Evolutionary conservation across 2,329 filamentous ascomycete species (phyloP).

Genomic region (Monosporascus cannonballus): DNA sequence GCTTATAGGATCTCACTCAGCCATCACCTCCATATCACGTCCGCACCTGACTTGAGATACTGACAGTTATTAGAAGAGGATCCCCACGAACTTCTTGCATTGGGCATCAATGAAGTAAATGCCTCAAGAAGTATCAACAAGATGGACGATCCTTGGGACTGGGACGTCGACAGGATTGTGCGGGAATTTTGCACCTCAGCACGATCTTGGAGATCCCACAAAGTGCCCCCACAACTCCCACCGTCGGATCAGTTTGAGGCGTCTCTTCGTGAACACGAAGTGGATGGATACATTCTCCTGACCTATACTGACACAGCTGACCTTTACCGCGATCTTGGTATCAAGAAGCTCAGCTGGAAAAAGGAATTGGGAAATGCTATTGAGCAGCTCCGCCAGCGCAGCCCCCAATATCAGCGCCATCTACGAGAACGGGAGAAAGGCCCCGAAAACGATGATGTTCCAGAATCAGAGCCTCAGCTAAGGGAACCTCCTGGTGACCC

Average conservation of each 20-base stretch:
- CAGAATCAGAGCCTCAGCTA: background rate
- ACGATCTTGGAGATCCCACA: conserved; percentile 40
- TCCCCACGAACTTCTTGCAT: background rate
- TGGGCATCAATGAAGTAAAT: background rate
- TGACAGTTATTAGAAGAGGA: background rate
- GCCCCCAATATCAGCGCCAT: conserved; percentile 38
- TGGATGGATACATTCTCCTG: conserved; percentile 61
- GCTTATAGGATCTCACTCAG: too few species aligned
- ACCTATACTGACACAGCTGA: conserved; percentile 48
- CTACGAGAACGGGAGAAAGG: conserved; percentile 7
- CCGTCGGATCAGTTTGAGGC: conserved; percentile 46
- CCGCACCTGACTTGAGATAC: background rate
- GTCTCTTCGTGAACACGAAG: conserved; percentile 52
- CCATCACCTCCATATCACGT: too few species aligned
- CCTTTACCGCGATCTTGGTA: conserved; percentile 45
- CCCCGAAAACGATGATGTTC: background rate
- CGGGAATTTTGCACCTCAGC: conserved; percentile 54
- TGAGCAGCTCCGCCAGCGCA: conserved; percentile 45
- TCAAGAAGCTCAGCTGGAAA: conserved; percentile 53
- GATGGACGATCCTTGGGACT: conserved; percentile 63
- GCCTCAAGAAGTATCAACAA: background rate
- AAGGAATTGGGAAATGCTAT: conserved; percentile 53
- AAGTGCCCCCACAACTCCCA: conserved; percentile 35
- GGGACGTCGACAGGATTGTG: conserved; percentile 64
- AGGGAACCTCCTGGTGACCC: background rate